Evolutionary conservation across 2,329 filamentous ascomycete genomes (phyloP).

Genomic region (Colletotrichum sp.): DNA sequence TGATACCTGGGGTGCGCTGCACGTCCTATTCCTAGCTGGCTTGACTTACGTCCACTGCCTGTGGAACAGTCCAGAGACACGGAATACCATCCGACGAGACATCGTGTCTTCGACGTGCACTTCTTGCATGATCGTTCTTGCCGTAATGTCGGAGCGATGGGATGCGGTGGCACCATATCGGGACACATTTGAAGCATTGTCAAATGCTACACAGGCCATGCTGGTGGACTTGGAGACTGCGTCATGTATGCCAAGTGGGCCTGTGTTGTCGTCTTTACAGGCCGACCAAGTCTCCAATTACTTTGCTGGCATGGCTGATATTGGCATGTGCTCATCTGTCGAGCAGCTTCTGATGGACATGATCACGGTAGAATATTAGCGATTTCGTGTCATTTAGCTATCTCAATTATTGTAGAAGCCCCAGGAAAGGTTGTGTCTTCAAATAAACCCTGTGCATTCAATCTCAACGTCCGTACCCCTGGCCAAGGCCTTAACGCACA

Average conservation of each 20-base stretch:
- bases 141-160: background rate
- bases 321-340: background rate
- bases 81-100: background rate
- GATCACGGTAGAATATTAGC: slow-evolving; percentile 21
- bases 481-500: background rate
- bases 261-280: background rate
- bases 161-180: background rate
- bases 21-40: background rate
- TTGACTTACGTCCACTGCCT: background rate
- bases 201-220: background rate
- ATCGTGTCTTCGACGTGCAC: background rate
- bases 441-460: background rate
- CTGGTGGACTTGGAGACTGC: background rate
- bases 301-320: background rate
- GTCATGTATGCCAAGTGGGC: background rate
- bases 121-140: background rate
- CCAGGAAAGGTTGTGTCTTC: background rate
- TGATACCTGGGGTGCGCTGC: background rate
- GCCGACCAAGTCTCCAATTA: background rate
- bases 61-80: background rate
- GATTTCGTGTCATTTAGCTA: background rate
- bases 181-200: background rate
- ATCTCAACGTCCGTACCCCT: background rate
- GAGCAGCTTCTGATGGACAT: background rate
- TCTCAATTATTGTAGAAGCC: background rate